These are phyloP conservation scores for Calonectria pseudoreteaudii DNA, from an alignment of 2,329 filamentous ascomycete genomes.

Conservation along the genomic window DNA sequence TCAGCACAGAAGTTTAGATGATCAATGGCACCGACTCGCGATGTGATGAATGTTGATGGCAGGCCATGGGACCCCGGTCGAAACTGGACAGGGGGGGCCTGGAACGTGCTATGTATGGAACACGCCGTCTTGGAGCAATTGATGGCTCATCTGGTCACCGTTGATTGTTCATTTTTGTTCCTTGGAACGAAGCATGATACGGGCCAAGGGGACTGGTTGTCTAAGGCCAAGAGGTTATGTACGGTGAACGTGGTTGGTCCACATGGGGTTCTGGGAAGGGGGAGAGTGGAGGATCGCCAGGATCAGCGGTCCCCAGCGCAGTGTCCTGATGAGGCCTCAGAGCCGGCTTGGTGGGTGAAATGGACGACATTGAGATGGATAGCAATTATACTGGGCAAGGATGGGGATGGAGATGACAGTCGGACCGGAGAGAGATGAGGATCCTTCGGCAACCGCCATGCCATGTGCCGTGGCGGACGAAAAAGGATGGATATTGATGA, in stretches of 20 bases:
- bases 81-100: conserved; percentile 27
- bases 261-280: neutral
- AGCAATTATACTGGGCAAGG: conserved; percentile 2
- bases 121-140: conserved; percentile 30
- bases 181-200: conserved; percentile 2
- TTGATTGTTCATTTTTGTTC: neutral
- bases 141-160: conserved; percentile 22
- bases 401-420: neutral
- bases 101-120: conserved; percentile 38
- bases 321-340: neutral
- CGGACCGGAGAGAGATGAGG: neutral
- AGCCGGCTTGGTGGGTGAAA: neutral
- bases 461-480: neutral
- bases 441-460: neutral
- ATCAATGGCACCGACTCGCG: neutral
- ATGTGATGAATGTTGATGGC: conserved; percentile 8
- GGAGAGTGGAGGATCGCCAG: conserved; percentile 16
- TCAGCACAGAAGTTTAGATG: neutral
- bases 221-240: neutral
- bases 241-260: conserved; percentile 18
- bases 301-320: neutral
- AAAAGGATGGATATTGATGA: neutral
- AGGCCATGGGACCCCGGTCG: conserved; percentile 11
- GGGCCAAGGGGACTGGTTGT: neutral
- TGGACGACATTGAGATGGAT: neutral